These are phyloP conservation scores for Aspergillus jensenii DNA, from an alignment of 2,329 filamentous ascomycete genomes.

Conservation along the genomic window DNA sequence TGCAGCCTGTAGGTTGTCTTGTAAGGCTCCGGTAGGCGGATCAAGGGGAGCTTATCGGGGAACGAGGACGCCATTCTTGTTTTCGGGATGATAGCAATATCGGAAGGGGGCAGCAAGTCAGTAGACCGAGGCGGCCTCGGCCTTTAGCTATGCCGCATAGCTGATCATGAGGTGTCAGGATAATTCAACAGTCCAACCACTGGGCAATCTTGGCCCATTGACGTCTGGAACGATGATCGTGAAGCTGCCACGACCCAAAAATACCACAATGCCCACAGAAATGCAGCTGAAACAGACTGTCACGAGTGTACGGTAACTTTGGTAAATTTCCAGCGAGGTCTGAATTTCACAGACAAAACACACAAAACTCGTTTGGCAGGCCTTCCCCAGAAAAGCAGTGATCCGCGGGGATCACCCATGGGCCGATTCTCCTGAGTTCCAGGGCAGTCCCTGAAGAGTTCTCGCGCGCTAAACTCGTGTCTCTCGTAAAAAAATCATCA, in stretches of 20 bases:
- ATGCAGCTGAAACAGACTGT: neutral
- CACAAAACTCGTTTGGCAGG: neutral
- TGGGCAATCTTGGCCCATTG: neutral
- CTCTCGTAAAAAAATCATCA: neutral
- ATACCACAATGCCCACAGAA: too few relatives aligned
- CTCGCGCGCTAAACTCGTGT: slow-evolving; percentile 7
- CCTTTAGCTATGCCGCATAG: neutral
- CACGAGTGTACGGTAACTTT: neutral
- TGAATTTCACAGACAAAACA: neutral
- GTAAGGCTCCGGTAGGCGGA: slow-evolving; percentile 22
- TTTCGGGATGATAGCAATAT: neutral
- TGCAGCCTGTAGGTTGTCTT: slow-evolving; percentile 19
- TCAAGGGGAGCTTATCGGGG: slow-evolving; percentile 9
- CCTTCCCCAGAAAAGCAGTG: neutral
- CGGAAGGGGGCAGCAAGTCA: neutral
- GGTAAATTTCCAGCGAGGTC: too few relatives aligned
- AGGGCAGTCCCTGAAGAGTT: neutral
- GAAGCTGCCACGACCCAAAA: neutral
- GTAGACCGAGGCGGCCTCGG: neutral
- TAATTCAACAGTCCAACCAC: neutral
- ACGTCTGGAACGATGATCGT: neutral
- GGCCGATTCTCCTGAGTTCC: neutral
- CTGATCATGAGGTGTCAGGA: neutral
- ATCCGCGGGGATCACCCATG: neutral
- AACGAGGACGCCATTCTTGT: neutral